Percentiles rank a stretch among this genome's conserved stretches.
Conservation (phyloP, 192 early-diverging fungal genomes). For the Paraglomus occultum region DNA sequence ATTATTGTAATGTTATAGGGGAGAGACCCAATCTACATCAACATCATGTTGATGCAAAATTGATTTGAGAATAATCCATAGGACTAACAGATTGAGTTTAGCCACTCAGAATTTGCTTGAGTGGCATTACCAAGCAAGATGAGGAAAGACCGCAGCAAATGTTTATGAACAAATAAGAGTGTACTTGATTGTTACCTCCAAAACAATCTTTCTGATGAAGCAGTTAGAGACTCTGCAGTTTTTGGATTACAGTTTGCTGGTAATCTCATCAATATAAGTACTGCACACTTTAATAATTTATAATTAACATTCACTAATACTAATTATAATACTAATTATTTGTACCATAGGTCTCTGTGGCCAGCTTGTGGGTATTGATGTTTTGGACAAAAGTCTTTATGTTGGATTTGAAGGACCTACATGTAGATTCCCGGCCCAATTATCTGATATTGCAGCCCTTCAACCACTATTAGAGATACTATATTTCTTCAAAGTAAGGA, state of each 20-base stretch:
- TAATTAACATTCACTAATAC: not conserved
- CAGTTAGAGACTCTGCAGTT: conserved; percentile 13
- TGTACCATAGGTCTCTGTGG: conserved; percentile 14
- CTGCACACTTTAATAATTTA: not conserved
- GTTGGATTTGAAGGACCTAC: conserved; percentile 24
- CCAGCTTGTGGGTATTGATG: conserved; percentile 25
- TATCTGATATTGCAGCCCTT: conserved; percentile 17
- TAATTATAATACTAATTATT: too few relatives aligned
- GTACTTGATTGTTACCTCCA: conserved; percentile 21
- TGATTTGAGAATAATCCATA: too few relatives aligned
- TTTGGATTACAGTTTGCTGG: conserved; percentile 25
- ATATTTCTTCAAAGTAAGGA: conserved; percentile 26
- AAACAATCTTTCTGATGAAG: conserved; percentile 25
- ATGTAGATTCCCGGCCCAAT: conserved; percentile 13
- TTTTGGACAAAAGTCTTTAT: conserved; percentile 25
- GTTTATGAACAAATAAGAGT: conserved; percentile 21
- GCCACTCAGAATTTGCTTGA: conserved; percentile 25
- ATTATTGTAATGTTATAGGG: too few relatives aligned
- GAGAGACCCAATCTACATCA: too few relatives aligned
- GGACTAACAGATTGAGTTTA: too few relatives aligned
- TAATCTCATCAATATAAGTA: not conserved
- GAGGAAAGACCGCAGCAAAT: conserved; percentile 24
- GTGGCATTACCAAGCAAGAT: conserved; percentile 8
- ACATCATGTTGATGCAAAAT: too few relatives aligned
- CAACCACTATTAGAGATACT: conserved; percentile 24